These are phyloP conservation scores for Lojkania enalia DNA, from an alignment of 2,329 filamentous ascomycete species.

Conservation along the genomic window DNA sequence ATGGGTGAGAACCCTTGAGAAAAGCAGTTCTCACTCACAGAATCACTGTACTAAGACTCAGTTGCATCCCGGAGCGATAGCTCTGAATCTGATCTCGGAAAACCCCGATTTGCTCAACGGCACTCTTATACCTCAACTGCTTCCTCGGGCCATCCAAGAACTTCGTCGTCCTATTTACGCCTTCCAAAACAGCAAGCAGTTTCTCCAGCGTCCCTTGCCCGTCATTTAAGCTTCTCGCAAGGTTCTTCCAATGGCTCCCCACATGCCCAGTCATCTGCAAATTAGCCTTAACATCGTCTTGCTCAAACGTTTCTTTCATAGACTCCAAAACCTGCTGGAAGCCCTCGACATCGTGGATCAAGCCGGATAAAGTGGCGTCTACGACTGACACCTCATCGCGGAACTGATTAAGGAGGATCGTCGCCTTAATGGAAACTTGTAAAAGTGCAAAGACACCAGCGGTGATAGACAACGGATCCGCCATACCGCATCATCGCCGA, in stretches of 20 bases:
- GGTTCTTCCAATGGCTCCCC: slow-evolving; percentile 28
- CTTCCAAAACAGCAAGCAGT: slow-evolving; percentile 17
- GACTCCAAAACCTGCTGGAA: slow-evolving; percentile 25
- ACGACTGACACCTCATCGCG: slow-evolving; percentile 23
- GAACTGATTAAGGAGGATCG: slow-evolving; percentile 22
- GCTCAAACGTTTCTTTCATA: slow-evolving; percentile 28
- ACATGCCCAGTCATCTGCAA: slow-evolving; percentile 24
- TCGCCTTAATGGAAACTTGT: slow-evolving; percentile 21
- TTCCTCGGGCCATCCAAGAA: slow-evolving; percentile 25
- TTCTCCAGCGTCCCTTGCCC: slow-evolving; percentile 21
- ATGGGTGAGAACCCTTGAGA: background rate
- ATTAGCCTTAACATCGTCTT: slow-evolving; percentile 19
- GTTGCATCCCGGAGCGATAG: slow-evolving; percentile 25
- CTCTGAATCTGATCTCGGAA: slow-evolving; percentile 27
- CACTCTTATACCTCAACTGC: slow-evolving; percentile 21
- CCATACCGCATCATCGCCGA: background rate
- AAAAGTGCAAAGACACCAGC: slow-evolving; percentile 22
- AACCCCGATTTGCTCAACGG: slow-evolving; percentile 19
- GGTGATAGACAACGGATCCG: slow-evolving; percentile 25
- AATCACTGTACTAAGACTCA: slow-evolving; percentile 28
- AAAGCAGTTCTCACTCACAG: slow-evolving; percentile 19
- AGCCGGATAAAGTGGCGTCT: slow-evolving; percentile 23
- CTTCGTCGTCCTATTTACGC: slow-evolving; percentile 21
- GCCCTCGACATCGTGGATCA: slow-evolving; percentile 24
- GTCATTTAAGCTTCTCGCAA: slow-evolving; percentile 25